A percentile compares a stretch with the other conserved stretches of the same genome.
phyloP scores from a whole-genome alignment of 1,284 basidiomycete species.

The Lentinus polychrous region DNA sequence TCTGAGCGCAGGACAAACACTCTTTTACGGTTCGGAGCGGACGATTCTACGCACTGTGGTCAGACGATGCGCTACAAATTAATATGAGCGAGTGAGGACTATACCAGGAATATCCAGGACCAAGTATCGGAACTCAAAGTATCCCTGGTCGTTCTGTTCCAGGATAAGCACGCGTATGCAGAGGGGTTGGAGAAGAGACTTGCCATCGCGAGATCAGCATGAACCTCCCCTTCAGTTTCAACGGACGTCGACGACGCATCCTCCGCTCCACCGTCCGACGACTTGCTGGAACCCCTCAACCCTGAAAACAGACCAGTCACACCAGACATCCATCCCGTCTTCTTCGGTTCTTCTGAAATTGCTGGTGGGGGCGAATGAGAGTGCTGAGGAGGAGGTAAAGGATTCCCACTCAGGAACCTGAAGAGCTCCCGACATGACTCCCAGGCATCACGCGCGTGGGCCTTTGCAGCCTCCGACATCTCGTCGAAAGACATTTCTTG shows the following conservation, averaged over 20 bases:
- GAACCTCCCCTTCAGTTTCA: conserved; percentile 74
- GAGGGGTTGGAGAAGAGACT: conserved; percentile 18
- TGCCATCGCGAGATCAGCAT: conserved; percentile 70
- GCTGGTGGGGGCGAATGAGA: conserved; percentile 25
- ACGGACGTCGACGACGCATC: conserved; percentile 31
- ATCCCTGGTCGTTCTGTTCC: conserved; percentile 62
- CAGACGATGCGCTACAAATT: neutral
- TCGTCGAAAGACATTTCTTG: conserved; percentile 52
- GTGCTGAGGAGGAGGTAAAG: conserved; percentile 30
- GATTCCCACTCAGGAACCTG: conserved; percentile 62
- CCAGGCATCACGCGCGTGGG: conserved; percentile 30
- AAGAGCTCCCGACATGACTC: conserved; percentile 51
- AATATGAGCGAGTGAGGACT: conserved; percentile 15
- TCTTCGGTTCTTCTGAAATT: conserved; percentile 26
- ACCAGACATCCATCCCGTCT: conserved; percentile 40
- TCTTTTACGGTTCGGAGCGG: conserved; percentile 52
- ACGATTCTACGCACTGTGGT: conserved; percentile 44
- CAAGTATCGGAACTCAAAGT: conserved; percentile 72
- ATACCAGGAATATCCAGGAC: conserved; percentile 74
- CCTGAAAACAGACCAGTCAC: conserved; percentile 66
- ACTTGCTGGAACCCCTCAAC: conserved; percentile 38
- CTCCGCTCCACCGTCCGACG: conserved; percentile 23
- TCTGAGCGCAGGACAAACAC: conserved; percentile 64
- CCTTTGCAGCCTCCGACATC: conserved; percentile 36
- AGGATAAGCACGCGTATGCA: conserved; percentile 12